Conservation (phyloP, 2,329 filamentous ascomycete genomes). For the Ophiognomonia clavigignenti-juglandacearum region DNA sequence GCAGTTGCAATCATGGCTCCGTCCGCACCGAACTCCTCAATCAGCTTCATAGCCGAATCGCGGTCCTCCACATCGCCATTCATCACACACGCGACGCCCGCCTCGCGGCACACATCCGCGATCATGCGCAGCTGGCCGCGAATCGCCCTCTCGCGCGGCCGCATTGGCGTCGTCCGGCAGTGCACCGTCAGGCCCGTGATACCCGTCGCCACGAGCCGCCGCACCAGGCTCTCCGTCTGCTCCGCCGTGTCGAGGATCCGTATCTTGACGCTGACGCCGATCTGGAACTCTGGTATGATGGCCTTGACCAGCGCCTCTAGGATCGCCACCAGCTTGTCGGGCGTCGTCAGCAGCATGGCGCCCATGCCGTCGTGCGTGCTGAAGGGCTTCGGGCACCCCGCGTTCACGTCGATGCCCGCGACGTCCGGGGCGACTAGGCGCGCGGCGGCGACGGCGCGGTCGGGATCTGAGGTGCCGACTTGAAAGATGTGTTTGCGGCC, state of each 20-base stretch:
- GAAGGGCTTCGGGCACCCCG: constrained; percentile 97
- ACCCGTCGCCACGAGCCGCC: constrained; percentile 74
- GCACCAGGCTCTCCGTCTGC: constrained; percentile 72
- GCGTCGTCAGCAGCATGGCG: constrained; percentile 79
- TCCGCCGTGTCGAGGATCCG: constrained; percentile 73
- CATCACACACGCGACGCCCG: constrained; percentile 88
- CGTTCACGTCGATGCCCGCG: constrained; percentile 92
- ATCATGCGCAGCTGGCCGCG: constrained; percentile 83
- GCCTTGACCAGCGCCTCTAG: constrained; percentile 76
- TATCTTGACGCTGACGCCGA: constrained; percentile 97
- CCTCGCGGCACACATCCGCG: constrained; percentile 70
- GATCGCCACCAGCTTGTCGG: constrained; percentile 79
- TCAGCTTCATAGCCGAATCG: constrained; percentile 66
- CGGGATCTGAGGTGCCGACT: constrained; percentile 81
- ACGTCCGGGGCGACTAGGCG: constrained; percentile 82
- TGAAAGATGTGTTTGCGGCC: constrained; percentile 78
- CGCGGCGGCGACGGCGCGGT: constrained; percentile 77
- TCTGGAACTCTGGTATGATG: constrained; percentile 71
- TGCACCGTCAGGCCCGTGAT: constrained; percentile 92
- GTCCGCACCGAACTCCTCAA: constrained; percentile 77
- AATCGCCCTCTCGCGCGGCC: constrained; percentile 82
- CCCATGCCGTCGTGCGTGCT: constrained; percentile 94
- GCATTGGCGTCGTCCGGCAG: constrained; percentile 94
- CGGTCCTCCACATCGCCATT: constrained; percentile 84
- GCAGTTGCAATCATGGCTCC: constrained; percentile 96